Evolutionary conservation across 257 asterid species (phyloP).

Genomic region (Mentha longifolia): DNA sequence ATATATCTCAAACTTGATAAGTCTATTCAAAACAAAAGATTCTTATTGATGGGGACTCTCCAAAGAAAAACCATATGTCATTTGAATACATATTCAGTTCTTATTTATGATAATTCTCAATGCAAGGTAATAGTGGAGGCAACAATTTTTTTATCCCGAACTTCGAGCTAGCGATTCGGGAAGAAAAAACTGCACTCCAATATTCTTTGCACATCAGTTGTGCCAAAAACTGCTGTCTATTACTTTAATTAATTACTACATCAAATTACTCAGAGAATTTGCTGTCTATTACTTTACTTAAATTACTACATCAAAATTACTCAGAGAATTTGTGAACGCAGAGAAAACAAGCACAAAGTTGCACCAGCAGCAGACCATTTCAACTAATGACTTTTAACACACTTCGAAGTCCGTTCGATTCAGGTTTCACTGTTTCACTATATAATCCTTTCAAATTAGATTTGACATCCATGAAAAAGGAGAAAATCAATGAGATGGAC

Average conservation of each 20-base stretch:
- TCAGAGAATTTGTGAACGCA: too few species aligned
- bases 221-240: background rate
- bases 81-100: background rate
- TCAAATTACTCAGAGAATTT: too few species aligned
- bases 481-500: background rate
- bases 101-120: background rate
- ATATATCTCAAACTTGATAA: background rate
- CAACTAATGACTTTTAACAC: background rate
- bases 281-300: too few species aligned
- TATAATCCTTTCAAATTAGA: background rate
- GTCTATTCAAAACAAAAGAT: background rate
- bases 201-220: conserved; percentile 6
- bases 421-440: background rate
- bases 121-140: background rate
- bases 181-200: conserved; percentile 1
- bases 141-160: background rate
- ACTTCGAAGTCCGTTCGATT: background rate
- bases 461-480: background rate
- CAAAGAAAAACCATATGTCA: background rate
- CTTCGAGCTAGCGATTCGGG: background rate
- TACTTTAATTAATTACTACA: too few species aligned
- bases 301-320: too few species aligned
- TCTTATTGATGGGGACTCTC: background rate
- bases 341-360: background rate
- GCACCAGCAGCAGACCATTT: background rate